Conservation (phyloP, 208 protist genomes). For the Acanthamoeba royreba region DNA sequence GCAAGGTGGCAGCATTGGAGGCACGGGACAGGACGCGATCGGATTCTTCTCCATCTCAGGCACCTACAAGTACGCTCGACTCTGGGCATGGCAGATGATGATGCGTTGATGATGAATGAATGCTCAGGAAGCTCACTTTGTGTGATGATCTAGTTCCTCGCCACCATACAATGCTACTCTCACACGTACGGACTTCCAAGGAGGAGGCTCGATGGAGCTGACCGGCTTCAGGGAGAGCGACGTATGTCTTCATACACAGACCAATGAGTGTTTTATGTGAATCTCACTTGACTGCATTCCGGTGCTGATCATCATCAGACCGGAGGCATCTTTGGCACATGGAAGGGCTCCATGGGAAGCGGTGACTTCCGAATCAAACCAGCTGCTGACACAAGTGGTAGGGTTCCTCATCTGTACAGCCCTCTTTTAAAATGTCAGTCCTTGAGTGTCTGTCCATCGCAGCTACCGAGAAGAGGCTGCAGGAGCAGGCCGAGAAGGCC, state of each 20-base stretch:
- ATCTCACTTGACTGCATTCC: neutral
- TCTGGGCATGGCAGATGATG: too few species aligned
- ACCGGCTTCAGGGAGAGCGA: neutral
- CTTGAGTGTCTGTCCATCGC: neutral
- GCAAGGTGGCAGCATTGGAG: neutral
- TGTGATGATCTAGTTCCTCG: neutral
- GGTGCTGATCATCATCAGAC: neutral
- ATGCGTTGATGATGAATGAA: neutral
- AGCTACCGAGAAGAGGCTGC: neutral
- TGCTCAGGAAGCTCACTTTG: neutral
- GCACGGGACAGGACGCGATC: neutral
- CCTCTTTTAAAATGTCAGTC: neutral
- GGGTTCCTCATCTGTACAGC: neutral
- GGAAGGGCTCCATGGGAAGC: neutral
- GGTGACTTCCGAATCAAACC: constrained; percentile 29
- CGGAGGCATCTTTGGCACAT: constrained; percentile 18
- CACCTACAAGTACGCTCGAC: constrained; percentile 7
- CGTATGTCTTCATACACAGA: neutral
- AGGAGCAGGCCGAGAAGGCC: neutral
- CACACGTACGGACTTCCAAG: neutral
- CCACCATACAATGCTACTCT: neutral
- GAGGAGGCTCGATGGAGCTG: neutral
- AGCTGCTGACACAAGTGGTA: neutral
- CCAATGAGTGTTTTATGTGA: neutral
- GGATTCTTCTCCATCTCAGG: neutral